These are phyloP conservation scores for Lycium barbarum DNA, from an alignment of 257 asterid species.

Conservation along the genomic window DNA sequence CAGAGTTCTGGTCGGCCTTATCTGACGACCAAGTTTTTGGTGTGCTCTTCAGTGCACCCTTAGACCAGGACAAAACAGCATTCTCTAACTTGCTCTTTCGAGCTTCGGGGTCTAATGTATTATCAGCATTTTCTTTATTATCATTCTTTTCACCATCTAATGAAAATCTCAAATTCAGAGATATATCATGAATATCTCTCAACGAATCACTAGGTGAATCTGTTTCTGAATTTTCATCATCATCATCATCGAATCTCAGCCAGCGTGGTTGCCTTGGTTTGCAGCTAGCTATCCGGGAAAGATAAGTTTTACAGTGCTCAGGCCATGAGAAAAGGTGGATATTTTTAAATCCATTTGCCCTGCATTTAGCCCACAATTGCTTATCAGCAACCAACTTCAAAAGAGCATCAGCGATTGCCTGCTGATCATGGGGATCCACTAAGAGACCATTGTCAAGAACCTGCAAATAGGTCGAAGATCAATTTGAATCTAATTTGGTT, in stretches of 20 bases:
- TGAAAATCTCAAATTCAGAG: constrained; percentile 91
- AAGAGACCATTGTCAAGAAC: constrained; percentile 96
- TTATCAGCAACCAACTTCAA: constrained; percentile 93
- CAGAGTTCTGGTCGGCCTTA: constrained; percentile 62
- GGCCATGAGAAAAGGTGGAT: constrained; percentile 99
- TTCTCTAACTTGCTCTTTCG: constrained; percentile 74
- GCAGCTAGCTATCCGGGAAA: constrained; percentile 86
- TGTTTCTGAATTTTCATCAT: constrained; percentile 89
- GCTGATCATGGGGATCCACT: constrained; percentile 92
- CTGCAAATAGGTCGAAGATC: constrained; percentile 45
- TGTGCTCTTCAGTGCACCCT: constrained; percentile 57
- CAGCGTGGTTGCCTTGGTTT: constrained; percentile 99
- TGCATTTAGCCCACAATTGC: constrained; percentile 95
- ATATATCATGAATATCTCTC: constrained; percentile 95
- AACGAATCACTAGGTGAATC: constrained; percentile 99
- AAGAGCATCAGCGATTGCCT: constrained; percentile 91
- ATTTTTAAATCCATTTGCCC: constrained; percentile 93
- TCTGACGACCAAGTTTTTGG: constrained; percentile 62
- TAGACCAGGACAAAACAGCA: constrained; percentile 77
- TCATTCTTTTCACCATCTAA: constrained; percentile 85
- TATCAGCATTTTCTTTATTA: constrained; percentile 57
- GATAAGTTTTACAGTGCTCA: constrained; percentile 92
- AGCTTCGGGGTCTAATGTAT: constrained; percentile 66
- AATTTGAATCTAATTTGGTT: constrained; percentile 32
- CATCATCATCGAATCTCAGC: constrained; percentile 81